A percentile compares a stretch with the other conserved stretches of the same genome.
phyloP scores from a whole-genome alignment of 805 yeast species.

The Cyberlindnera nakhonratchasimensis region DNA sequence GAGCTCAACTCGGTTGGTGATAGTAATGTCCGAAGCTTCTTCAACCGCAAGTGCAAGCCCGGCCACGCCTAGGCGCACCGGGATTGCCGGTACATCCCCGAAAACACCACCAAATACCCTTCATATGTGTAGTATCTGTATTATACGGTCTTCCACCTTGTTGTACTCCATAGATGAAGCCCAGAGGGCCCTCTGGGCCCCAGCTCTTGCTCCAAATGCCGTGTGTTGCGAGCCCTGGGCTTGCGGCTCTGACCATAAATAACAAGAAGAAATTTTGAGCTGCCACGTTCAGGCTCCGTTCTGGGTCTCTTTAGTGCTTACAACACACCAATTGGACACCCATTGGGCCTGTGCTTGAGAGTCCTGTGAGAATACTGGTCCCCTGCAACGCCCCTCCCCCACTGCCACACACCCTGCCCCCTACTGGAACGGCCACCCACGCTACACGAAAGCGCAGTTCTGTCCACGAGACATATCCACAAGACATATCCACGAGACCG shows the following conservation, averaged over 20 bases:
- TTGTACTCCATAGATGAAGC: neutral
- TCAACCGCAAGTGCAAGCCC: neutral
- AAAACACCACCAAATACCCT: no score
- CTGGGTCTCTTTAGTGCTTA: neutral
- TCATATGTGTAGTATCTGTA: no score
- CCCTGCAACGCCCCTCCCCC: neutral
- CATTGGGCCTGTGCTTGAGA: no score
- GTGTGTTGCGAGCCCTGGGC: neutral
- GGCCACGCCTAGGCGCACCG: no score
- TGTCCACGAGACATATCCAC: no score
- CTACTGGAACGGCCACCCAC: no score
- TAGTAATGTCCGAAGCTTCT: neutral
- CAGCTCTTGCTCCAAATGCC: neutral
- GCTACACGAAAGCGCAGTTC: no score
- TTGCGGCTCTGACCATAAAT: neutral
- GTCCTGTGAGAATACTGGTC: no score
- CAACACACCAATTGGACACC: neutral
- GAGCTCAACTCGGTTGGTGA: neutral
- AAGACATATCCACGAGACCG: no score
- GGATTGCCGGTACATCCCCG: no score
- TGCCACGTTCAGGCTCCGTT: neutral
- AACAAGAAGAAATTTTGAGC: slow-evolving; percentile 2
- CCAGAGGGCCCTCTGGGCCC: no score
- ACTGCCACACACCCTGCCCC: neutral
- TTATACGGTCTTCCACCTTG: no score